Evolutionary conservation across 306 rosid genomes (phyloP), one percentile per base, ranked within the genome.

Genomic region (Inga oerstediana): DNA sequence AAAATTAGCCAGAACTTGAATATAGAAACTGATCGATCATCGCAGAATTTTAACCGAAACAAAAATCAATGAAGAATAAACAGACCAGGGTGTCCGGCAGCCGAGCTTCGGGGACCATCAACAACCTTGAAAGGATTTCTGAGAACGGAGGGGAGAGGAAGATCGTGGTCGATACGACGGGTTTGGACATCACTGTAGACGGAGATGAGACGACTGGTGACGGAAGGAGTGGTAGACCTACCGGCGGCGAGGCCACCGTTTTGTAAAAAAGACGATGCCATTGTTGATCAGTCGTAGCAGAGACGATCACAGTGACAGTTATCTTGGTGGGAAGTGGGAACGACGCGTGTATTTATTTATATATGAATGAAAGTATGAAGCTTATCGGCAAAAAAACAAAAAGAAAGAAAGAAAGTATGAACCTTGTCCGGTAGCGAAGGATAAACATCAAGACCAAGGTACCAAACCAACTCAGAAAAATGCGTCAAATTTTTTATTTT

Each of bases 81-180:
- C 34, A 64, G 37, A 95, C 98, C 98, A 74, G 99, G 97, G 81
- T 89, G 93, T 30, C 98, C 99, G 27, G 97, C 98, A 48, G 99
- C 92, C 24, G 99, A 89, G 92, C 98, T 97, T 4, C 61, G 89
- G 14, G 98, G 91, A 35, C 94, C 99, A 24, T 94, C 97, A 58
- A 88, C 80, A 32, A 94, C 80, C 62, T 80, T 90, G 87, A 94
- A 97, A 80, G 89, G 85, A 76, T 41, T 83, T 86, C 76, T 88
- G 81, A 97, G 93, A 74, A 97, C 98, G 14, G 97, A 85, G 71
- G 99, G 98, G 24, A 97, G 95, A 32, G 97, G 93, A 66, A 97
- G 93, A 58, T 17, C 74, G 73, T 87, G 93, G 35, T 87, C 92
- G 77, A 94, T 90, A 69, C 99, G 99, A 79, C 88, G 91, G 66